phyloP scores from a whole-genome alignment of 805 yeast genomes.

The Babjeviella inositovora region DNA sequence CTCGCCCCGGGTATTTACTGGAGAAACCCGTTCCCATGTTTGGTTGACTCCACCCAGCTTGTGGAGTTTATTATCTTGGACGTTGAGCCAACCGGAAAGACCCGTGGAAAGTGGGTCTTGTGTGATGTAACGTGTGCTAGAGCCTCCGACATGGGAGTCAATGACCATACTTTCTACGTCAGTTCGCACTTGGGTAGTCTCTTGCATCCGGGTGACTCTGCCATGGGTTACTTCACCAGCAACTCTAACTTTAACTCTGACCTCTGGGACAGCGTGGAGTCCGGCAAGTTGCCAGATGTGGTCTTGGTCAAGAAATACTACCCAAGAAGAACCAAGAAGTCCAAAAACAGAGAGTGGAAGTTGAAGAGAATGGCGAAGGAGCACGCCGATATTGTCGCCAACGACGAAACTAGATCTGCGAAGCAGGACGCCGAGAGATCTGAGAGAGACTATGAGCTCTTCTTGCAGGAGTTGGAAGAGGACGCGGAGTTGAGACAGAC shows the following conservation, averaged over 20 bases:
- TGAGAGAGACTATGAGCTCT: conserved; percentile 86
- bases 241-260: conserved; percentile 85
- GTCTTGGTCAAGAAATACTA: conserved; percentile 80
- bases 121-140: conserved; percentile 92
- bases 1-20: conserved; percentile 58
- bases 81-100: conserved; percentile 79
- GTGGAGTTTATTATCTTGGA: conserved; percentile 84
- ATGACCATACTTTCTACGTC: conserved; percentile 69
- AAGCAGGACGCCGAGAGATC: conserved; percentile 84
- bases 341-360: conserved; percentile 76
- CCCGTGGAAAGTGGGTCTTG: conserved; percentile 60
- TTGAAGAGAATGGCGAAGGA: conserved; percentile 96
- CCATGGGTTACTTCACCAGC: conserved; percentile 74
- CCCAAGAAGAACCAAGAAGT: conserved; percentile 59
- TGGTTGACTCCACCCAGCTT: conserved; percentile 62
- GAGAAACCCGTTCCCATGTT: conserved; percentile 66
- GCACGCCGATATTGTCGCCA: conserved; percentile 76
- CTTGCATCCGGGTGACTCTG: conserved; percentile 93
- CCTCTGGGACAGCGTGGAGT: conserved; percentile 55
- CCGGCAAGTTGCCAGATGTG: conserved; percentile 66
- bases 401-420: conserved; percentile 52
- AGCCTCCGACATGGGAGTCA: conserved; percentile 73
- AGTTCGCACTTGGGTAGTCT: conserved; percentile 90
- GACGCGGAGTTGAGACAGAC: conserved; percentile 88
- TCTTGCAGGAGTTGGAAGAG: conserved; percentile 95